These are phyloP conservation scores for Penicillium paradoxum DNA, from an alignment of 495 filamentous ascomycete genomes.

Conservation along the genomic window DNA sequence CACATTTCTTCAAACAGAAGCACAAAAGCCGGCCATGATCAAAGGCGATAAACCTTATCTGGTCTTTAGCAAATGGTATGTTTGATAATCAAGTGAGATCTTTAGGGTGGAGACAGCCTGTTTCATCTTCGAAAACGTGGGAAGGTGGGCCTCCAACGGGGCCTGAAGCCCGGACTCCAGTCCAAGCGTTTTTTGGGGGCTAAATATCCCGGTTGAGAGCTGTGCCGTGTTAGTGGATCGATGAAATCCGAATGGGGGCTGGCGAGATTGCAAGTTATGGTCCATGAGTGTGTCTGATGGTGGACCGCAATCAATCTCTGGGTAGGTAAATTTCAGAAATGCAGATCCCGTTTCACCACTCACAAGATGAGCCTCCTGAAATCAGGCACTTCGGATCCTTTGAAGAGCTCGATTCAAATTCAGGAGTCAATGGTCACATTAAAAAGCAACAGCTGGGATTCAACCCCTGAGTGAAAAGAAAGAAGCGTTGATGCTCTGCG, in stretches of 20 bases:
- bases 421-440: no score
- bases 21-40: no score
- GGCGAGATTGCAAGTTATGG: neutral
- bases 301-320: neutral
- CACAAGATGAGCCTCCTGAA: no score
- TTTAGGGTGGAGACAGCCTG: constrained; percentile 13
- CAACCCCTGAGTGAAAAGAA: neutral
- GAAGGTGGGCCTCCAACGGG: constrained; percentile 7
- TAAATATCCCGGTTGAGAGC: neutral
- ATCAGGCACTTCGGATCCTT: no score
- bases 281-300: neutral
- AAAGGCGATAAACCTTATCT: constrained; percentile 13
- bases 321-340: neutral
- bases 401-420: no score
- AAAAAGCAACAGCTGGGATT: neutral
- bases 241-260: neutral
- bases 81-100: constrained; percentile 1
- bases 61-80: neutral
- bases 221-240: constrained; percentile 2
- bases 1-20: neutral
- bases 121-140: constrained; percentile 15
- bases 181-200: constrained; percentile 1
- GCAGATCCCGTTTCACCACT: no score
- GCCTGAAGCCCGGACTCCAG: neutral
- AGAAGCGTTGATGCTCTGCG: neutral